Evolutionary conservation across 345 rosid genomes (phyloP).

Genomic region (Sonneratia alba): DNA sequence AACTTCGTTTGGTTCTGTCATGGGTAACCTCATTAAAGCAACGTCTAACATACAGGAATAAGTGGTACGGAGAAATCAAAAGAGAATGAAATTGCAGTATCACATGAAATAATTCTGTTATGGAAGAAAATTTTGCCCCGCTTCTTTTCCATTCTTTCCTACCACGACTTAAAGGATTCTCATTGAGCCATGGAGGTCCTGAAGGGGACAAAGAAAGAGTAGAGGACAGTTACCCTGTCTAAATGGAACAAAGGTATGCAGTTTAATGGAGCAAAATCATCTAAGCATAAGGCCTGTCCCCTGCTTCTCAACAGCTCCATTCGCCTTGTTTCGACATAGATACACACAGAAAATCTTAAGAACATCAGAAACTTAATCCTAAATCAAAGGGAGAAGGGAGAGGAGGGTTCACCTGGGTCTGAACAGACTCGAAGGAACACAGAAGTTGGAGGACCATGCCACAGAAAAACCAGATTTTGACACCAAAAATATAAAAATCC

Average conservation of each 20-base stretch:
- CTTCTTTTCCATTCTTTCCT: too few species aligned
- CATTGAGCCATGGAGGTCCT: background rate
- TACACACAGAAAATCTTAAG: background rate
- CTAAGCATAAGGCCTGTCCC: background rate
- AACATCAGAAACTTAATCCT: background rate
- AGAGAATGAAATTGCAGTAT: background rate
- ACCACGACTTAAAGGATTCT: background rate
- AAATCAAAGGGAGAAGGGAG: background rate
- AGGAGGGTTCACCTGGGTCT: constrained; percentile 16
- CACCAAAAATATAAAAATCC: constrained; percentile 15
- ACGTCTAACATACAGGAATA: too few species aligned
- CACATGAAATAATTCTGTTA: background rate
- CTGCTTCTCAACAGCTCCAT: background rate
- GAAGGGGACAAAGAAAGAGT: too few species aligned
- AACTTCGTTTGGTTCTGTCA: too few species aligned
- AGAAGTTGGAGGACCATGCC: constrained; percentile 27
- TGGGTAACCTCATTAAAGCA: too few species aligned
- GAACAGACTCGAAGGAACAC: constrained; percentile 20
- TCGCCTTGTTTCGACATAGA: background rate
- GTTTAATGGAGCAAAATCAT: background rate
- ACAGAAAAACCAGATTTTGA: constrained; percentile 19
- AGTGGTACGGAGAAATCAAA: too few species aligned
- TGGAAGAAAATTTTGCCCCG: background rate
- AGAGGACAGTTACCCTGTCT: background rate
- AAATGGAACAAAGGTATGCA: background rate